A percentile compares a stretch with the other conserved stretches of the same genome.
Conservation (phyloP, 805 yeast genomes). For the Wickerhamiella occidentalis region DNA sequence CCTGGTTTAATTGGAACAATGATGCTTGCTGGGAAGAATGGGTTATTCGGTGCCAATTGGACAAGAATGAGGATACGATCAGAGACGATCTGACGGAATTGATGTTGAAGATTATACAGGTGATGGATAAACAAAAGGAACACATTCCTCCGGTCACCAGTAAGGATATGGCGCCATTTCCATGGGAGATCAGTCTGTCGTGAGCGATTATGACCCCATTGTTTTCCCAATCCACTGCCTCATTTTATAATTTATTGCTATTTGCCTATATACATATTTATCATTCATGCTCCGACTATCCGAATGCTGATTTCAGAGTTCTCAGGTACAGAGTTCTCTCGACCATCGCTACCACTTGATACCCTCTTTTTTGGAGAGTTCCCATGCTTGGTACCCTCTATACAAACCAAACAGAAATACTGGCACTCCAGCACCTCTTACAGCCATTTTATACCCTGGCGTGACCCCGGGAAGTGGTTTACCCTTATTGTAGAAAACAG, state of each 20-base stretch:
- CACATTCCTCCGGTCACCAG: conserved; percentile 69
- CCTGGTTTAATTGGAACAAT: conserved; percentile 45
- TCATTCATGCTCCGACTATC: too few species aligned
- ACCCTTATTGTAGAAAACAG: conserved; percentile 39
- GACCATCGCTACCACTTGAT: too few species aligned
- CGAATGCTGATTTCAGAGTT: too few species aligned
- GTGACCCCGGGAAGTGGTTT: conserved; percentile 26
- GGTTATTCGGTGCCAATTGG: conserved; percentile 41
- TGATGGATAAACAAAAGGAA: conserved; percentile 44
- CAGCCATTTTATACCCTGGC: conserved; percentile 39
- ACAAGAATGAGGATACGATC: conserved; percentile 19
- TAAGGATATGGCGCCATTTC: conserved; percentile 55
- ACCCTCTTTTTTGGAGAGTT: conserved; percentile 30
- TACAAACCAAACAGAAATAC: conserved; percentile 46
- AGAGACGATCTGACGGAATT: conserved; percentile 32
- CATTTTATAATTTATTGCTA: not conserved
- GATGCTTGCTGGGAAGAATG: conserved; percentile 61
- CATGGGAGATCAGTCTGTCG: conserved; percentile 31
- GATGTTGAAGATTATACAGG: conserved; percentile 37
- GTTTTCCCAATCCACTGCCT: too few species aligned
- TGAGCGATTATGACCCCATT: too few species aligned
- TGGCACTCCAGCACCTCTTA: conserved; percentile 43
- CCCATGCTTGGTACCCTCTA: conserved; percentile 49
- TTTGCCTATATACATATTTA: not conserved
- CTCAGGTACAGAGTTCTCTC: too few species aligned